phyloP scores from a whole-genome alignment of 768 basidiomycete genomes.

The Hericium coralloides region DNA sequence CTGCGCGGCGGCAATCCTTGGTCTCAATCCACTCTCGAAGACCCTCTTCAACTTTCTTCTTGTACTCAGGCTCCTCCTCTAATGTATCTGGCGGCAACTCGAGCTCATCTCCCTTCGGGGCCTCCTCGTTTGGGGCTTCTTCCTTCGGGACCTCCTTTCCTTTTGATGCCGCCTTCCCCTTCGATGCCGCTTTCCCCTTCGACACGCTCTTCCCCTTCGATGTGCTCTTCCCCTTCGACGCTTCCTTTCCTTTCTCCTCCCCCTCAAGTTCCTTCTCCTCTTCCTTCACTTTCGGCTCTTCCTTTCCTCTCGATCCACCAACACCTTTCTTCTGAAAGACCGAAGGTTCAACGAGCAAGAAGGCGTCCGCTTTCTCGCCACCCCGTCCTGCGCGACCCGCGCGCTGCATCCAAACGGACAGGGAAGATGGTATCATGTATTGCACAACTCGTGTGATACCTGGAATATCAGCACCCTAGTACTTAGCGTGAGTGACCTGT shows the following conservation, averaged over 20 bases:
- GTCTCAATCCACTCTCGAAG: slow-evolving; percentile 23
- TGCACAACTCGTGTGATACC: neutral
- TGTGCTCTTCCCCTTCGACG: slow-evolving; percentile 8
- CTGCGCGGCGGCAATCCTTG: slow-evolving; percentile 19
- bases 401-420: neutral
- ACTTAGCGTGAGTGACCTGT: neutral
- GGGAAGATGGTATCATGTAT: neutral
- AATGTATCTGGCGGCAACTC: too few relatives aligned
- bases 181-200: too few relatives aligned
- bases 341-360: neutral
- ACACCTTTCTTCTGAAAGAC: slow-evolving; percentile 1
- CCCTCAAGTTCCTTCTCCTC: too few relatives aligned
- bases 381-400: slow-evolving; percentile 21
- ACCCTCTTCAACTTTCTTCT: slow-evolving; percentile 21
- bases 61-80: too few relatives aligned
- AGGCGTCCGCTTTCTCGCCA: neutral
- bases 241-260: too few relatives aligned
- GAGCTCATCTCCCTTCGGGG: too few relatives aligned
- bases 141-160: too few relatives aligned
- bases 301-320: too few relatives aligned
- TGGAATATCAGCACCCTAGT: neutral
- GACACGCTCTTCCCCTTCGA: too few relatives aligned
- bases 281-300: too few relatives aligned
- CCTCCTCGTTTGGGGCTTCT: too few relatives aligned
- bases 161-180: too few relatives aligned